phyloP scores from a whole-genome alignment of 352 stramenopile genomes.

The Phytophthora citrophthora region DNA sequence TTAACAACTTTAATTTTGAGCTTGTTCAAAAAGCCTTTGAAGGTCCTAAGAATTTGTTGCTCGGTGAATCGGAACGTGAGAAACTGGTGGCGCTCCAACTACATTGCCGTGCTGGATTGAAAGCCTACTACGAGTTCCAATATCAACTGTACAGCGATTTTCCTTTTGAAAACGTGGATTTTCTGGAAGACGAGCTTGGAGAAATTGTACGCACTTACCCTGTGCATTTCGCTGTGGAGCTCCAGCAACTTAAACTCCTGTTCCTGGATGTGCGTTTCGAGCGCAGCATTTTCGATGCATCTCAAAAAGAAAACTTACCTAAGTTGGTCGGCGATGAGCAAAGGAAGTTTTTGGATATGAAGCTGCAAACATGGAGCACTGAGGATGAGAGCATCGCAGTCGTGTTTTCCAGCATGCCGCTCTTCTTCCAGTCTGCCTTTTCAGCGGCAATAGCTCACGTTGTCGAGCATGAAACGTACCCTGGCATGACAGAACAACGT shows the following conservation, averaged over 20 bases:
- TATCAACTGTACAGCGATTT: constrained; percentile 65
- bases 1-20: constrained; percentile 78
- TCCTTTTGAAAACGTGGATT: constrained; percentile 45
- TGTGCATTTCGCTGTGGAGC: constrained; percentile 49
- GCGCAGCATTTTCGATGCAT: constrained; percentile 46
- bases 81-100: constrained; percentile 43
- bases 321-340: constrained; percentile 48
- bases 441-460: constrained; percentile 54
- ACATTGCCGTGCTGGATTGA: constrained; percentile 63
- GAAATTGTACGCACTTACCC: constrained; percentile 45
- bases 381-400: constrained; percentile 35
- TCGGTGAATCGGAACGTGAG: constrained; percentile 22
- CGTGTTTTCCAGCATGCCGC: constrained; percentile 58
- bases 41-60: not conserved
- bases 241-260: constrained; percentile 57
- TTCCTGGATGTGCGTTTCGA: constrained; percentile 74
- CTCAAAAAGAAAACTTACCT: constrained; percentile 2
- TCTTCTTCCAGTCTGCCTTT: constrained; percentile 73
- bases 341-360: constrained; percentile 12
- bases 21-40: constrained; percentile 42
- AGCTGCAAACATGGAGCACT: constrained; percentile 25
- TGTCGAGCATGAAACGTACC: constrained; percentile 73
- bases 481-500: constrained; percentile 45
- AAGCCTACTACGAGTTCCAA: constrained; percentile 75
- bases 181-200: constrained; percentile 41